Base-by-base conservation (phyloP, 495 filamentous ascomycete genomes). In the Podospora anserina region DNA sequence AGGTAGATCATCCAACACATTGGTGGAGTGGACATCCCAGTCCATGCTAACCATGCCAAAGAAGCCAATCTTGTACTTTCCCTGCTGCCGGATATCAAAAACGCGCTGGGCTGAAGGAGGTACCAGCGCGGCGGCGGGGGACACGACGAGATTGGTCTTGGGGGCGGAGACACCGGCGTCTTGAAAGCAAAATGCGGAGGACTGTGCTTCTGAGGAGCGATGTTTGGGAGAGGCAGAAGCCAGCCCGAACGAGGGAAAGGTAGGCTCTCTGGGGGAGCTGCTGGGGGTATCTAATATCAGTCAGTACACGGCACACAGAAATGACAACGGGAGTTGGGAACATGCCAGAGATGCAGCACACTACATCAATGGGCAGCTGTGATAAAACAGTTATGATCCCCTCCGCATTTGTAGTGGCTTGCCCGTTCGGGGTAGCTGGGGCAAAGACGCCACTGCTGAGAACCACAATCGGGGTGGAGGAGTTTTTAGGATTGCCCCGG, bases 361-460 rank as follows among this genome's bases (percentile, higher is more conserved):
- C 32, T 3, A 63, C 61, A 49, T 49, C 61, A 9, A 63, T 63
- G 61, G 61, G 61, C 27, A 63, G 23, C 20, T 63, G 19, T 44
- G 27, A 19, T 1, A 63, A 15, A 19, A 63, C 18, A 13, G 15
- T 44, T 1, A 34, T 23, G 30, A 63, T 32, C 11, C 34, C 18
- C 16, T 19, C 61, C 39, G 39, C 39, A 16, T 49, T 49, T 16
- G 39, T 13, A 16, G 7, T 49, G 1, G 61, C 61, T 63, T 28
- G 5, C 26, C 5, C 30, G 18, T 44, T 19, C 1, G 27, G 61
- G 1, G 55, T 26, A 19, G 7, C 4, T 11, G 61, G 61, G 19
- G 32, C 61, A 49, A 63, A 63, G 30, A 63, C 30, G 13, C 30
- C 34, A n/a, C 61, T 63, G 61, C 61, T 63, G 28, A 63, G 32